Conservation (phyloP, 371 early-diverging fungal species). For the Astathelohania contejeani region DNA sequence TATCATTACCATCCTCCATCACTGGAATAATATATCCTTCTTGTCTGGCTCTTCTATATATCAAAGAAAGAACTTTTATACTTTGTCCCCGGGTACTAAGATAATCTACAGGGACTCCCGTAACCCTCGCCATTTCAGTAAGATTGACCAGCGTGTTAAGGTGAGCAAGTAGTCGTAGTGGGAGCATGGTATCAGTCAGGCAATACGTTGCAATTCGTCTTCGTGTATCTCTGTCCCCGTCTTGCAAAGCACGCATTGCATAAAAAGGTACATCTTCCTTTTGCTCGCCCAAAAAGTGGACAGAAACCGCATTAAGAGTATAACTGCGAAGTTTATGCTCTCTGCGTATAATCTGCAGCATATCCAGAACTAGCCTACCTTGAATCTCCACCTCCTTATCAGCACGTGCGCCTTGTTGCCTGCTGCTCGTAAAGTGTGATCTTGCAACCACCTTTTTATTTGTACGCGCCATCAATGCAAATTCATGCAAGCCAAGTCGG, state of each 20-base stretch:
- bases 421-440: constrained; percentile 17
- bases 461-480: constrained; percentile 67
- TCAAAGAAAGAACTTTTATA: constrained; percentile 85
- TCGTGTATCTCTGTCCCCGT: constrained; percentile 79
- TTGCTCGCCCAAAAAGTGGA: constrained; percentile 88
- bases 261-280: constrained; percentile 98
- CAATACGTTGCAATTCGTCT: constrained; percentile 92
- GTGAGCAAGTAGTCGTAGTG: constrained; percentile 79
- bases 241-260: constrained; percentile 82
- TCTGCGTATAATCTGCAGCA: constrained; percentile 80
- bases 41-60: constrained; percentile 70
- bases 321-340: constrained; percentile 91
- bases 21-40: constrained; percentile 77
- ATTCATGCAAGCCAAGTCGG: constrained; percentile 57
- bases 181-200: constrained; percentile 89
- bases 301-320: constrained; percentile 84
- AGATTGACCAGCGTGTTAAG: constrained; percentile 89
- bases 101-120: constrained; percentile 79
- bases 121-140: constrained; percentile 95
- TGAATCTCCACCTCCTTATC: constrained; percentile 69
- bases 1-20: constrained; percentile 60
- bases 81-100: constrained; percentile 82
- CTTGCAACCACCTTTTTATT: constrained; percentile 5
- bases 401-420: constrained; percentile 75
- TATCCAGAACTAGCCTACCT: constrained; percentile 83